These are phyloP conservation scores for Penicillium pulvis DNA, from an alignment of 495 filamentous ascomycete species.

Conservation along the genomic window DNA sequence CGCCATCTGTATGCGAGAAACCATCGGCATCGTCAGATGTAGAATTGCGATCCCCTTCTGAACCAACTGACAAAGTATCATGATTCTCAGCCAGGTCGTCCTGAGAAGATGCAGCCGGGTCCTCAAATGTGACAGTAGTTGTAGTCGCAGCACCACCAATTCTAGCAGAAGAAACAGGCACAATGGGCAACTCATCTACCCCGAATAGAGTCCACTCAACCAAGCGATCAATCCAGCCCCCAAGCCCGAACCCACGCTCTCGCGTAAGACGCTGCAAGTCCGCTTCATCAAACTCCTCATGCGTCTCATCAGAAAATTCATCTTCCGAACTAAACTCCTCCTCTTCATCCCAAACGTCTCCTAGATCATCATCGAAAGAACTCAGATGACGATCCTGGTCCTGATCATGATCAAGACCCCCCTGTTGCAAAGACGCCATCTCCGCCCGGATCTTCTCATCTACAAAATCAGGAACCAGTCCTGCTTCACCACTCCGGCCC, in stretches of 20 bases:
- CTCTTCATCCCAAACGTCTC: constrained; percentile 20
- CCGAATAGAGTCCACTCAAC: constrained; percentile 79
- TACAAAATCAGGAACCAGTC: constrained; percentile 44
- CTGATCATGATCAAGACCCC: not conserved
- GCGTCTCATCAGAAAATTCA: constrained; percentile 19
- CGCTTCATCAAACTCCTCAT: constrained; percentile 45
- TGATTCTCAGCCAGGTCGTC: constrained; percentile 1
- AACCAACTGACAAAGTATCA: constrained; percentile 18
- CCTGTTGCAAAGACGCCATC: constrained; percentile 38
- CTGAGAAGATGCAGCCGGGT: constrained; percentile 7
- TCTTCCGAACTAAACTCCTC: not conserved
- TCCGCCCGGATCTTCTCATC: constrained; percentile 49
- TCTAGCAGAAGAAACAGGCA: constrained; percentile 6
- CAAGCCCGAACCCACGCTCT: constrained; percentile 67
- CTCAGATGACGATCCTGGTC: constrained; percentile 7
- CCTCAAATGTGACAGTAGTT: constrained; percentile 38
- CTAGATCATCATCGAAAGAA: constrained; percentile 10
- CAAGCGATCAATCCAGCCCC: constrained; percentile 72
- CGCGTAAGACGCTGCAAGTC: constrained; percentile 49
- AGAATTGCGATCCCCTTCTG: constrained; percentile 13
- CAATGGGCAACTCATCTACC: constrained; percentile 58
- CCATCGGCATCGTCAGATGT: constrained; percentile 27
- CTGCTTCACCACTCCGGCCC: constrained; percentile 8
- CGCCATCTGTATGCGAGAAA: constrained; percentile 28
- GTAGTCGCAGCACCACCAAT: constrained; percentile 56